Base-by-base conservation (phyloP, 345 rosid genomes). In the Acer yangbiense region DNA sequence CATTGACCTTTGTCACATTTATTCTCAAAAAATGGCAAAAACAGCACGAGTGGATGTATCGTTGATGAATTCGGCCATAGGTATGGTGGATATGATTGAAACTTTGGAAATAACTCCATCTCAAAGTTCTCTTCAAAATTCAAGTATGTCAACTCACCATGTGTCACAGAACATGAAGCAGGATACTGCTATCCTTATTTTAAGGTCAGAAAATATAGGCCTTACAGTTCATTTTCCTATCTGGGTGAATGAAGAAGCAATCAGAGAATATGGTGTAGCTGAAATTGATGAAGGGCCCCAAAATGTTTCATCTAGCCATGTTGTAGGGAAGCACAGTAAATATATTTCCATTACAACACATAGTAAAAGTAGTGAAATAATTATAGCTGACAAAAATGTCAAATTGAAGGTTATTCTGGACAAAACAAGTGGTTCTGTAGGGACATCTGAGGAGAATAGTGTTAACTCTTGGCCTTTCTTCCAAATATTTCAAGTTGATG, bases 381-480 rank as follows among this genome's bases (percentile, higher is more conserved):
- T 32, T 70, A 25, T 90, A 68, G 77, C 17, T 71, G 89, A 87
- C 50, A 76, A 79, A 78, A 78, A 81, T 77, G 85, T 78, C 73
- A 92, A 82, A 79, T 23, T 95, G 77, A 90, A 87, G 79, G 83
- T 77, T 67, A 54, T 77, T 76, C 70, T 90, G 61, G 95, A 87
- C 72, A 90, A 85, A 73, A 83, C 81, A 73, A 85, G 81, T 72
- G 91, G 90, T 41, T 61, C 69, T 2, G 71, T 90, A 54, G 87
- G 83, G 68, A 73, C 77, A 57, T 83, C 74, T n/a, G 83, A 84
- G 70, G 86, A 79, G 32, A 72, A 78, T 25, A 76, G 74, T 80
- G 78, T 75, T 76, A 88, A 79, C 67, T 85, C 88, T 71, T 89
- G 87, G 86, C 93, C 93, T 82, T 82, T 93, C 46, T 87, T 93